Base-by-base conservation (phyloP, 257 asterid genomes). In the Fraxinus anomala region DNA sequence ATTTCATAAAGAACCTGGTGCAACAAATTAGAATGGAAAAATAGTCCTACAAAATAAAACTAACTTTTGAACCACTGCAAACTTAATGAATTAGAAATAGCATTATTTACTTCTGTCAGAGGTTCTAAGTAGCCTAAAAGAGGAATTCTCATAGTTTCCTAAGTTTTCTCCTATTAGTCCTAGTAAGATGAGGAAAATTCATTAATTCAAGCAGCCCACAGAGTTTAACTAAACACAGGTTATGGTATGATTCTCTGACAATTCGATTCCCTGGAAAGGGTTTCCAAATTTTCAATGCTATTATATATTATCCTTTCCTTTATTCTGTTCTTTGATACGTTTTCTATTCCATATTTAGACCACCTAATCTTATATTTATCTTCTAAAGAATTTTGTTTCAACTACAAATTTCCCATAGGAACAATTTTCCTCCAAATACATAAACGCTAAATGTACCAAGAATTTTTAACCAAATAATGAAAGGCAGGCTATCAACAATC, bases 71-170 rank as follows among this genome's bases (percentile, higher is more conserved):
- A n/a, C 42, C 28, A 17, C 63, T 61, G 73, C 73, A 42, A 76
- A 33, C 61, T 31, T 13, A 69, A 67, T 44, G 51, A 73, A 47
- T 66, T 69, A 59, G 54, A 66, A 67, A 34, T 78, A 76, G 65
- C 72, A 69, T 68, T 13, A 44, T 47, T 70, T 37, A 56, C 51
- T 51, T 59, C 42, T 37, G 6, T 11, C 44, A 72, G 34, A 28
- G 71, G 77, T 74, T 73, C 76, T 28, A 49, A 63, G 44, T 42
- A 40, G 54, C 30, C 40, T 71, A 42, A 70, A 61, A 39, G 39
- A 63, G 68, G 12, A 4, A 19, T 56, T 56, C 21, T 6, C 26
- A 2, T 56, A n/a, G 66, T 63, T 3, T 63, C 36, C 36, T 23
- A 63, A 63, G 34, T 24, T 63, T 24, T 23, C 34, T 23, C 36